Conservation (phyloP, 768 basidiomycete genomes). For the Pleurotus djamor region DNA sequence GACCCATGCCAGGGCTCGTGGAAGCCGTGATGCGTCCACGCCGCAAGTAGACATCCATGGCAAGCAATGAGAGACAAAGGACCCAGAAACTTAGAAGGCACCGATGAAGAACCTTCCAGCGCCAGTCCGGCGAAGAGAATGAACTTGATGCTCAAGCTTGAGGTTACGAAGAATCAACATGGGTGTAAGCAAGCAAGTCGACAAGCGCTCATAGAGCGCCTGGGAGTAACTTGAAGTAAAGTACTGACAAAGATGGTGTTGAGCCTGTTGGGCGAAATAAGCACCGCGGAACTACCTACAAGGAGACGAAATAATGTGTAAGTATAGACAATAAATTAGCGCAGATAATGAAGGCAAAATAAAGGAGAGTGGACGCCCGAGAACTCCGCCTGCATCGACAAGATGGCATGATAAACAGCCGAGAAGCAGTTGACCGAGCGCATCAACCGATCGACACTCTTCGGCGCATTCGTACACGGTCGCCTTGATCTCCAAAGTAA, state of each 20-base stretch:
- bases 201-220: no score
- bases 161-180: no score
- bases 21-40: not conserved
- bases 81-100: no score
- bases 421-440: not conserved
- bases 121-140: no score
- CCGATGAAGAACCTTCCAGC: no score
- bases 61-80: not conserved
- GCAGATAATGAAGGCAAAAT: not conserved
- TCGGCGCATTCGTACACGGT: not conserved
- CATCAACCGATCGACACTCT: not conserved
- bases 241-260: no score
- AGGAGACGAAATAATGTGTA: not conserved
- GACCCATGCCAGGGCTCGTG: not conserved
- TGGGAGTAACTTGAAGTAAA: no score
- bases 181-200: no score
- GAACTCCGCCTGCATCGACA: not conserved
- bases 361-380: not conserved
- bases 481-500: not conserved
- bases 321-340: not conserved
- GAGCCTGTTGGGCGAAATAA: no score
- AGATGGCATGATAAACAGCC: not conserved
- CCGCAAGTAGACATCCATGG: not conserved
- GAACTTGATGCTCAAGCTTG: no score
- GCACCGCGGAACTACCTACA: no score